Evolutionary conservation across 108 stramenopile species (phyloP).

Genomic region (Nitzschia putrida): DNA sequence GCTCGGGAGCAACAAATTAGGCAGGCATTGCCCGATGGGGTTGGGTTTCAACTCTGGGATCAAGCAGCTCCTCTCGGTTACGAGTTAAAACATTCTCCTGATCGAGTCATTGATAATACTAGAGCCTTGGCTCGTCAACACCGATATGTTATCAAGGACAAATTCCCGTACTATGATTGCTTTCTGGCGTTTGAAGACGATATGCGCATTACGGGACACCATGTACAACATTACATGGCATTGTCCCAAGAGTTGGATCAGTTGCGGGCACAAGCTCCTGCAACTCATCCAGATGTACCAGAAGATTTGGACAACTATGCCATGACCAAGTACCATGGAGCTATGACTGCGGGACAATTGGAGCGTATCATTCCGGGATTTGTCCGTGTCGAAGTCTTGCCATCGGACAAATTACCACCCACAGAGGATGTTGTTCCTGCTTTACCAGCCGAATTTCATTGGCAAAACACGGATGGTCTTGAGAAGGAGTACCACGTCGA

Average conservation of each 20-base stretch:
- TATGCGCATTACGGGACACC: conserved; percentile 68
- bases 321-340: conserved; percentile 43
- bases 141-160: conserved; percentile 80
- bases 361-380: conserved; percentile 71
- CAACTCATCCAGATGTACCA: not conserved
- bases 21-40: conserved; percentile 55
- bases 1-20: conserved; percentile 53
- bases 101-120: conserved; percentile 13
- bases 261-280: conserved; percentile 50
- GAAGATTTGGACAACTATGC: conserved; percentile 20
- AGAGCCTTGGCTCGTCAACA: conserved; percentile 79
- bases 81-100: conserved; percentile 16
- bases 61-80: conserved; percentile 72
- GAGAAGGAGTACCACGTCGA: conserved; percentile 42
- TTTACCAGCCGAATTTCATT: not conserved
- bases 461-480: conserved; percentile 17
- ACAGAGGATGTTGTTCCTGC: conserved; percentile 31
- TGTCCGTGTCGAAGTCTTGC: conserved; percentile 64
- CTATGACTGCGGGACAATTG: conserved; percentile 55
- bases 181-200: conserved; percentile 81
- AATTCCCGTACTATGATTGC: conserved; percentile 69
- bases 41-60: conserved; percentile 79
- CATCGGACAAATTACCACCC: conserved; percentile 41
- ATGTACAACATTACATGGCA: conserved; percentile 66
- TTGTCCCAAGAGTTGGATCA: conserved; percentile 55